Percentiles rank a stretch among this genome's conserved stretches.
Evolutionary conservation across 225 moss, liverwort and hornwort genomes (phyloP).

Genomic region (Pseudoscleropodium purum): DNA sequence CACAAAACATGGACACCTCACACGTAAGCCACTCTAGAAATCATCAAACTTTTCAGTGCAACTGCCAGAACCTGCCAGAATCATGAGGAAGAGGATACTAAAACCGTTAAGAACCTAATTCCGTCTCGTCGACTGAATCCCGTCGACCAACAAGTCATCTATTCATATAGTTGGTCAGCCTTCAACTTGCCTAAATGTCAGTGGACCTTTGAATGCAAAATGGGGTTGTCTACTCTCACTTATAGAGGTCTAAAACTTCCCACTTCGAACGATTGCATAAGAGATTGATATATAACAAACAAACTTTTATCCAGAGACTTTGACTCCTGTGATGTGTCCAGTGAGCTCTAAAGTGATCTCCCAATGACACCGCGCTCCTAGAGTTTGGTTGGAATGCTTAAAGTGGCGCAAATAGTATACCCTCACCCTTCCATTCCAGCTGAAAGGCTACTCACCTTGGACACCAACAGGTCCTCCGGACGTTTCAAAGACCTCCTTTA

Average conservation of each 20-base stretch:
- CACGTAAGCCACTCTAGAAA: neutral
- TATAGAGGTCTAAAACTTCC: no score
- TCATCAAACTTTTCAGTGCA: neutral
- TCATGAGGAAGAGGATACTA: neutral
- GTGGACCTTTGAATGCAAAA: neutral
- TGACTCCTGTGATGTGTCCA: neutral
- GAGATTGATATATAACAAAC: neutral
- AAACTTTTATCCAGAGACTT: neutral
- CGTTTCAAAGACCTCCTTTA: slow-evolving; percentile 45
- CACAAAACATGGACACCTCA: slow-evolving; percentile 4
- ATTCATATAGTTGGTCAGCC: neutral
- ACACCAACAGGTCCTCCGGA: slow-evolving; percentile 52
- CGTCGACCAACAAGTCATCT: neutral
- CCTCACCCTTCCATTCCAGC: neutral
- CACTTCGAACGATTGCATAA: neutral
- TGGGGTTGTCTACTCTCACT: neutral
- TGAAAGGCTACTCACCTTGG: slow-evolving; percentile 24
- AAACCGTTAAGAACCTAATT: neutral
- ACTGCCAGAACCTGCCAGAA: neutral
- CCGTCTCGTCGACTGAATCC: neutral
- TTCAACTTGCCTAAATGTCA: neutral
- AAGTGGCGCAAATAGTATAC: neutral
- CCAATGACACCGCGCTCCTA: neutral
- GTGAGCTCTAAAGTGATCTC: neutral
- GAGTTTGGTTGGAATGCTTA: neutral